phyloP scores from a whole-genome alignment of 345 rosid species.

The Durio zibethinus region DNA sequence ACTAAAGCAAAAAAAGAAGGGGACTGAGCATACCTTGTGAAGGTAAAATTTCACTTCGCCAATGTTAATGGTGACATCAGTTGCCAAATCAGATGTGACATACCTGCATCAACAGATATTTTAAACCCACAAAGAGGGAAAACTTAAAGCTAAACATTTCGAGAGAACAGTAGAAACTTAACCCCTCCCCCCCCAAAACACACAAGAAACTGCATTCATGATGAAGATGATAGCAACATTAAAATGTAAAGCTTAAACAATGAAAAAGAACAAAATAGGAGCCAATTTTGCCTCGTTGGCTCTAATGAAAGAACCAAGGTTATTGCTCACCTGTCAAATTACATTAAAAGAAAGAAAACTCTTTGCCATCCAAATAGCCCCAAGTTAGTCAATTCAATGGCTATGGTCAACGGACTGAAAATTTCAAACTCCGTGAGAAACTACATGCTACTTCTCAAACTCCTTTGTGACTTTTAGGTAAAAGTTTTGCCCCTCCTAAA shows the following conservation, averaged over 20 bases:
- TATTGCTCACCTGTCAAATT: neutral
- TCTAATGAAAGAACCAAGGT: neutral
- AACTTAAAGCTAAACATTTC: neutral
- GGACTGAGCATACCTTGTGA: constrained; percentile 58
- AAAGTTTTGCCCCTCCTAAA: neutral
- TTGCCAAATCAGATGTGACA: constrained; percentile 64
- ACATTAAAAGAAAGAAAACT: neutral
- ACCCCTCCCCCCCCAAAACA: neutral
- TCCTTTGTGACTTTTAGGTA: neutral
- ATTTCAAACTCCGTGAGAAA: neutral
- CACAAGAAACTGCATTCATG: neutral
- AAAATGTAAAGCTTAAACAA: neutral
- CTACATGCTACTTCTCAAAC: neutral
- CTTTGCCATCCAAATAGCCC: neutral
- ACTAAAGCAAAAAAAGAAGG: neutral
- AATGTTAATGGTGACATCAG: constrained; percentile 65
- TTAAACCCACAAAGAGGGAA: constrained; percentile 15
- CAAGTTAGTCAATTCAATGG: neutral
- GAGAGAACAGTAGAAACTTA: neutral
- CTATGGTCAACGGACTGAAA: constrained; percentile 6
- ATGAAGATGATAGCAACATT: neutral
- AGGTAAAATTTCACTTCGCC: constrained; percentile 79
- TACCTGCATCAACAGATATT: constrained; percentile 45
- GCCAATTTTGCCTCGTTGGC: neutral
- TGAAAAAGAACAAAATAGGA: neutral